phyloP scores from a whole-genome alignment of 805 yeast species.

The Metschnikowia dekortorum region DNA sequence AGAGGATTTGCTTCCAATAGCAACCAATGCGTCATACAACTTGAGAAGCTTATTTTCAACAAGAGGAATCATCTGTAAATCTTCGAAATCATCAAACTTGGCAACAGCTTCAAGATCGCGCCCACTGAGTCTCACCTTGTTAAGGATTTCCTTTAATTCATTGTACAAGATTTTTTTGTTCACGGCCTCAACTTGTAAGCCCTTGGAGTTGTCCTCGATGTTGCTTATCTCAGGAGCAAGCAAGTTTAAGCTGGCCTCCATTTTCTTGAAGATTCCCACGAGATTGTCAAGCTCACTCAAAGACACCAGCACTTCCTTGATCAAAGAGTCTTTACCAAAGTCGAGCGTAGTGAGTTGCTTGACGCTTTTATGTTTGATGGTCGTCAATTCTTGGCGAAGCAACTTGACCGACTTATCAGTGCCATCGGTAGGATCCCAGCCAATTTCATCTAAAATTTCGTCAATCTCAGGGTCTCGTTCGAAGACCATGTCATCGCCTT shows the following conservation, averaged over 20 bases:
- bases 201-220: constrained; percentile 73
- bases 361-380: constrained; percentile 60
- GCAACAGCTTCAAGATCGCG: constrained; percentile 46
- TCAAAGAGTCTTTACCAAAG: constrained; percentile 28
- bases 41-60: constrained; percentile 55
- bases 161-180: constrained; percentile 73
- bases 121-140: constrained; percentile 64
- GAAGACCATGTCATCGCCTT: constrained; percentile 5
- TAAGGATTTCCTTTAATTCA: constrained; percentile 63
- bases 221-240: constrained; percentile 62
- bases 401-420: constrained; percentile 54
- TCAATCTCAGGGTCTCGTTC: constrained; percentile 46
- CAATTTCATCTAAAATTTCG: constrained; percentile 71
- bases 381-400: constrained; percentile 54
- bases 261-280: constrained; percentile 32
- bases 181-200: constrained; percentile 76
- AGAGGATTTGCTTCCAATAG: constrained; percentile 46
- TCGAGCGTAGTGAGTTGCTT: constrained; percentile 38
- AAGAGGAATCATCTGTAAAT: constrained; percentile 35
- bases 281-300: constrained; percentile 35
- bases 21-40: constrained; percentile 60
- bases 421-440: constrained; percentile 70
- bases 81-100: constrained; percentile 45
- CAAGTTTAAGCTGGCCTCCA: constrained; percentile 36
- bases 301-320: constrained; percentile 31